A percentile compares a stretch with the other conserved stretches of the same genome.
These are phyloP conservation scores for Chaetomidium leptoderma DNA, from an alignment of 495 filamentous ascomycete genomes.

Conservation along the genomic window DNA sequence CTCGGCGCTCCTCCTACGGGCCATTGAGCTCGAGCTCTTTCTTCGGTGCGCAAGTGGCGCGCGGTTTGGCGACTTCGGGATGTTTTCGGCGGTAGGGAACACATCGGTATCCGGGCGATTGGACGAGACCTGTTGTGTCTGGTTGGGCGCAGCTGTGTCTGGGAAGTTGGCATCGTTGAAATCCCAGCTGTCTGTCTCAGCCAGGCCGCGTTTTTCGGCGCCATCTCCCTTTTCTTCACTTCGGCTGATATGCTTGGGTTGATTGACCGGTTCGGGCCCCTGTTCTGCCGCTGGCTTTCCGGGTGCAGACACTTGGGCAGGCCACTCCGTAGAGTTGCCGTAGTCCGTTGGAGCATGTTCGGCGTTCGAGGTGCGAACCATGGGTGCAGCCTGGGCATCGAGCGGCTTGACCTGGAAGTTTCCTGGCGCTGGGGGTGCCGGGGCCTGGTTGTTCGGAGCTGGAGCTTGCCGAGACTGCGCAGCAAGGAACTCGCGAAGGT, in stretches of 20 bases:
- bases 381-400: constrained; percentile 41
- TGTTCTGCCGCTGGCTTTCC: constrained; percentile 53
- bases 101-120: constrained; percentile 74
- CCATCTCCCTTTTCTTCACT: constrained; percentile 36
- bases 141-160: constrained; percentile 41
- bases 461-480: constrained; percentile 40
- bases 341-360: constrained; percentile 33
- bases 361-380: constrained; percentile 43
- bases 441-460: constrained; percentile 54
- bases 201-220: constrained; percentile 30
- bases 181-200: constrained; percentile 79
- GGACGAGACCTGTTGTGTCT: constrained; percentile 37
- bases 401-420: constrained; percentile 37
- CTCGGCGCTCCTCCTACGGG: constrained; percentile 53
- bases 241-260: constrained; percentile 20
- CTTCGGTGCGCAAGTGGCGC: constrained; percentile 69
- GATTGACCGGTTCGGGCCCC: constrained; percentile 41
- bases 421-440: constrained; percentile 39
- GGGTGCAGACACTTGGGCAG: constrained; percentile 32
- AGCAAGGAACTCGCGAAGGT: constrained; percentile 36
- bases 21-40: constrained; percentile 68
- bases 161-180: constrained; percentile 71
- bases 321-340: constrained; percentile 41
- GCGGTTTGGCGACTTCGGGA: constrained; percentile 73
- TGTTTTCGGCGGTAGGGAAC: constrained; percentile 78